Evolutionary conservation across 1,284 basidiomycete genomes (phyloP).

Genomic region (Porodaedalea pini): DNA sequence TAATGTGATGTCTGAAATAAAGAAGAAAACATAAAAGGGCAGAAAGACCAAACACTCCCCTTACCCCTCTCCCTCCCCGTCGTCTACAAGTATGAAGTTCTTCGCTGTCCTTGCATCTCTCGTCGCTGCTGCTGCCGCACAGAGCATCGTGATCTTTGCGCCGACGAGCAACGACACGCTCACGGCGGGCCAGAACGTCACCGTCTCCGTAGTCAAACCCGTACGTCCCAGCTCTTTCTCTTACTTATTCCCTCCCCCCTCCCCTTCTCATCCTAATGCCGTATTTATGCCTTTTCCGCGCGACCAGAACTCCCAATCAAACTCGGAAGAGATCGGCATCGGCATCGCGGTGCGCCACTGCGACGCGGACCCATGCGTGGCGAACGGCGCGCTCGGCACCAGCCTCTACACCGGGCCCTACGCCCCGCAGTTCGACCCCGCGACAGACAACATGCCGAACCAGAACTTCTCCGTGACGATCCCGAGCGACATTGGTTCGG

Average conservation of each 20-base stretch:
- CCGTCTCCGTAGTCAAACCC: constrained; percentile 41
- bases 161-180: constrained; percentile 36
- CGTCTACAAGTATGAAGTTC: constrained; percentile 6
- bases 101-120: constrained; percentile 10
- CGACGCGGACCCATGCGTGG: constrained; percentile 29
- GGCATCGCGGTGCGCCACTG: constrained; percentile 42
- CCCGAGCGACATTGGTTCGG: constrained; percentile 31
- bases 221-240: constrained; percentile 31
- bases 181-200: constrained; percentile 34
- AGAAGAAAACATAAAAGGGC: background rate
- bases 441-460: constrained; percentile 33
- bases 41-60: background rate
- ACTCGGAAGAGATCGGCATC: constrained; percentile 41
- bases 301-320: constrained; percentile 36
- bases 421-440: constrained; percentile 33
- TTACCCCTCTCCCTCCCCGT: background rate
- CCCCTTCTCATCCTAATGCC: background rate
- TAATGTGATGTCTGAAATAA: background rate
- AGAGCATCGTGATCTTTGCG: constrained; percentile 37
- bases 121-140: constrained; percentile 33
- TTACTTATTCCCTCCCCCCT: constrained; percentile 1
- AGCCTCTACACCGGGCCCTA: constrained; percentile 46
- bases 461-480: constrained; percentile 52
- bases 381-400: constrained; percentile 35
- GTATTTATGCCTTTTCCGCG: background rate